Evolutionary conservation across 441 rosid species (phyloP), one percentile per base, ranked within the genome.

Genomic region (Brassica hybrid): DNA sequence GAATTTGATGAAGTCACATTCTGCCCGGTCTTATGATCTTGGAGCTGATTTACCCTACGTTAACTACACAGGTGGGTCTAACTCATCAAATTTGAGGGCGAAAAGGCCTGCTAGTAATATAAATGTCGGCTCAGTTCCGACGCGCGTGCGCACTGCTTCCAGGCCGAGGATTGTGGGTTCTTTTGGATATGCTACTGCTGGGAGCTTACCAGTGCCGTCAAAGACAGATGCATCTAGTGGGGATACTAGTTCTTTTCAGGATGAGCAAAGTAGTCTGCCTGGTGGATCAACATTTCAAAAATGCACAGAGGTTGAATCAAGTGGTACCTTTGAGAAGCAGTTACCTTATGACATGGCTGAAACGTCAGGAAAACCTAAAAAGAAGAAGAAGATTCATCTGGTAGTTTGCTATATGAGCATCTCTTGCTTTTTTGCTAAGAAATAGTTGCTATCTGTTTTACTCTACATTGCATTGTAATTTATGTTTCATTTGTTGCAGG

Each of bases 181-280:
- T 73, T 88, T 88, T 77, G 75, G 84, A 83, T 80, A 84, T 84
- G 92, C 90, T 75, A 82, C 81, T 81, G 56, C 84, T 83, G 93
- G 88, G 76, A 82, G 56, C 61, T 69, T 86, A 67, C 92, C 71
- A 80, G 83, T 80, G 74, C 85, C 93, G 6, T 75, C 82, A 5
- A 94, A 85, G 85, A 89, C 96, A 32, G 99, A 94, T 83, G 97
- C 91, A 60, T 97, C 99, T 69, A 97, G 99, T 86, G 99, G 95
- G 76, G 99, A 97, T 83, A 91, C 99, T 65, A 90, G 78, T 87
- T 97, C 97, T 79, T 90, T 87, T 86, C 99, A 94, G 89, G 99
- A 97, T 83, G 99, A 94, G 73, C 91, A 86, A 86, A 89, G 94
- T 86, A 87, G 93, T 63, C 75, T 92, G 90, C 88, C 86, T 82